Evolutionary conservation across 805 yeast genomes (phyloP).

Genomic region (Spencermartinsiella europaea): DNA sequence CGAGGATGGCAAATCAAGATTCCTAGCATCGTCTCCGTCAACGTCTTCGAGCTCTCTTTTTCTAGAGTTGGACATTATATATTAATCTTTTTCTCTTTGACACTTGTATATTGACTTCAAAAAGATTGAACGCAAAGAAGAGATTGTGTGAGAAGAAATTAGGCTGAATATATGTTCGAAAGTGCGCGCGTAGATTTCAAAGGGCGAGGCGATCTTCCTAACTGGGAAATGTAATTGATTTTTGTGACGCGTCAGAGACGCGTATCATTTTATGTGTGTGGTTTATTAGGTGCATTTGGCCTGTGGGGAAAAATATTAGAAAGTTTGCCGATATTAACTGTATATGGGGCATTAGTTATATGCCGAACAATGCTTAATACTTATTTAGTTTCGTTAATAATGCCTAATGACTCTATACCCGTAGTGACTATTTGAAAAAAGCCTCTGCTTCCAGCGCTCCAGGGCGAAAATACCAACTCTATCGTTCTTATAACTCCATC

Average conservation of each 20-base stretch:
- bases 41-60: slow-evolving; percentile 15
- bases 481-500: slow-evolving; percentile 31
- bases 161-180: background rate
- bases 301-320: too few relatives aligned
- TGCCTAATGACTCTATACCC: slow-evolving; percentile 3
- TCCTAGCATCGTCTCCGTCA: slow-evolving; percentile 9
- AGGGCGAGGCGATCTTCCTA: background rate
- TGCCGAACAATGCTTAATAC: too few relatives aligned
- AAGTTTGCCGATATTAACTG: too few relatives aligned
- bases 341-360: too few relatives aligned
- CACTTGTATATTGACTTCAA: background rate
- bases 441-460: slow-evolving; percentile 21
- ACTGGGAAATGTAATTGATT: background rate
- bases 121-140: background rate
- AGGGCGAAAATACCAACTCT: slow-evolving; percentile 40
- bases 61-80: slow-evolving; percentile 14
- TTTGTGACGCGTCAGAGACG: background rate
- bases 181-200: background rate
- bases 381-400: too few relatives aligned
- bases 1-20: slow-evolving; percentile 15
- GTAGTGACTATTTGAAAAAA: slow-evolving; percentile 24
- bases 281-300: too few relatives aligned
- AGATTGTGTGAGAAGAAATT: background rate
- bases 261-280: too few relatives aligned
- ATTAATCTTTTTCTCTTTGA: too few relatives aligned